Base-by-base conservation (phyloP, 306 rosid genomes). In the Senna tora region DNA sequence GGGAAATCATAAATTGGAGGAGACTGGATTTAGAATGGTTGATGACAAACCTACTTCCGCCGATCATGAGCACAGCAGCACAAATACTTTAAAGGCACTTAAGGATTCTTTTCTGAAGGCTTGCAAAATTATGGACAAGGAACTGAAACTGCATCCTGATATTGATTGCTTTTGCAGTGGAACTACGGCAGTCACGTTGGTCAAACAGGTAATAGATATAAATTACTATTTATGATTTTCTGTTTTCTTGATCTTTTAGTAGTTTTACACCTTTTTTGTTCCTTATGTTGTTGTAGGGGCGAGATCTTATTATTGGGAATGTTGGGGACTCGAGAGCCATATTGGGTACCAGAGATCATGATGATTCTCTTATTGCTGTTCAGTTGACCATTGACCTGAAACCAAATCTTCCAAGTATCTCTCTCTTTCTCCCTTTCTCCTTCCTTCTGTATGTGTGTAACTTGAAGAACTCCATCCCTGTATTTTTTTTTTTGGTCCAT, bases 301-400 rank as follows among this genome's bases (percentile, higher is more conserved):
- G 45, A 21, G 79, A 88, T 71, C 87, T 93, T 72, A 78, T 89
- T 42, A 77, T 87, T 41, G 97, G 87, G 66, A 93, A 82, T 58
- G 72, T 82, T 1, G 86, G 86, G 14, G 86, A 82, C 66, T 82
- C 86, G 0, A 74, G 86, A 86, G 97, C 96, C 45, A 80, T 93
- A 11, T 65, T 93, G 77, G 93, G 85, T 46, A 90, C 89, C 30
- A 85, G 82, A 66, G 90, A 89, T 67, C 30, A 66, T 16, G 61
- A 82, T 33, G 74, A 73, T 36, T 78, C 83, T 55, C 85, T 89
- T 10, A 4, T 69, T 76, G 80, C 97, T 55, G 81, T 78, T 78
- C 98, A 90, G 84, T 76, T 93, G 80, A 90, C 96, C 53, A 88
- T 80, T 19, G 98, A 93, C 71, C 85, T 87, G 20, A 93, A 93